Base-by-base conservation (phyloP, 163 green algal species). In the Prototheca stagnorum region DNA sequence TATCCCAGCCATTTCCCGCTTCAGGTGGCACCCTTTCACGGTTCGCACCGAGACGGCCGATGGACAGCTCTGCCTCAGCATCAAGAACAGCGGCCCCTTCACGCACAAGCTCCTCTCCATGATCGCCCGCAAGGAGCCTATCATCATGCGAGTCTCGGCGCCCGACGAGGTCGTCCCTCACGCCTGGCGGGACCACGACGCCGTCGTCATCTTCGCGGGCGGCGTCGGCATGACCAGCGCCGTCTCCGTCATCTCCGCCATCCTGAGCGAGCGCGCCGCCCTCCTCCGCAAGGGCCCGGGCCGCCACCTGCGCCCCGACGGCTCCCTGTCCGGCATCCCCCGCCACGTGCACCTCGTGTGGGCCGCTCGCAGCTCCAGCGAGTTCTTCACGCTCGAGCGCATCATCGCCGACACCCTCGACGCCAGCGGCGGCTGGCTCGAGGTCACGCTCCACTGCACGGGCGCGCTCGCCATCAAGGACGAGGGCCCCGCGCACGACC, bases 1-100 rank as follows among this genome's bases (percentile, higher is more conserved):
- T 1, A 25, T 68, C 21, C 55, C 56, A 0, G 37, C 14, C 42
- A 57, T 68, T 34, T 56, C 39, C 25, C 35, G 55, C 16, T 65
- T 51, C 54, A 54, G 65, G 56, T 68, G 60, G 60, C 60, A 68
- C 28, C 60, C 60, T 7, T 57, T 66, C 54, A 56, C 41, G 1
- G 39, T 65, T 12, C 47, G 39, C 2, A 47, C 41, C 2, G 34
- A 46, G 0, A 5, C 29, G 9, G 11, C 41, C 1, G 48, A 39
- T 19, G 14, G 25, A 12, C 43, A 27, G 17, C 35, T 66, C 21
- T 31, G 35, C 16, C 19, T 65, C 25, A 35, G 47, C 53, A 65
- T 68, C 47, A 68, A 68, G 41, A 16, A 27, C 35, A 60, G 65
- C 22, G 59, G 59, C 29, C 40, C 23, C 36, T 70, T 21, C 42